phyloP scores from a whole-genome alignment of 78 protist species.

The Tieghemostelium lacteum region DNA sequence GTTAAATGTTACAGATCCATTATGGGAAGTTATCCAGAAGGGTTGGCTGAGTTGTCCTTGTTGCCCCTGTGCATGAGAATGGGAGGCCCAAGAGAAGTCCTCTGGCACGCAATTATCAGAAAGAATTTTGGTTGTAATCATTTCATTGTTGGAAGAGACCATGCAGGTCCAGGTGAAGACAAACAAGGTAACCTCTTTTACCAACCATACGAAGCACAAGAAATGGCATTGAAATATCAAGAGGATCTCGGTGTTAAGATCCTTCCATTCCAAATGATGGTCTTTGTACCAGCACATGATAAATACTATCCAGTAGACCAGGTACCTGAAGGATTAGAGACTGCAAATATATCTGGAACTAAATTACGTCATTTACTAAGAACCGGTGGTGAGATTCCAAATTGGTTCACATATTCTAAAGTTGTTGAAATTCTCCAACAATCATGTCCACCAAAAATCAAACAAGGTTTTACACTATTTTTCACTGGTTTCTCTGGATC shows the following conservation, averaged over 20 bases:
- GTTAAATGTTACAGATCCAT: slow-evolving; percentile 89
- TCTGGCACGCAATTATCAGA: slow-evolving; percentile 96
- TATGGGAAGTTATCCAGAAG: slow-evolving; percentile 78
- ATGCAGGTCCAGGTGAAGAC: slow-evolving; percentile 93
- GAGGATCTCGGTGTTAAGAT: slow-evolving; percentile 86
- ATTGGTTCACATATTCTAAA: slow-evolving; percentile 96
- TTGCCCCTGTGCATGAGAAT: slow-evolving; percentile 86
- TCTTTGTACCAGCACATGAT: slow-evolving; percentile 79
- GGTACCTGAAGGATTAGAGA: slow-evolving; percentile 89
- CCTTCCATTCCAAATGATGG: slow-evolving; percentile 93
- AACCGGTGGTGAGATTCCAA: slow-evolving; percentile 94
- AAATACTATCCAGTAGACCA: slow-evolving; percentile 82
- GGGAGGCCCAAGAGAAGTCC: slow-evolving; percentile 97
- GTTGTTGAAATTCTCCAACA: slow-evolving; percentile 91
- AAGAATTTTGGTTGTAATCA: slow-evolving; percentile 96
- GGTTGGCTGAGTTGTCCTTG: slow-evolving; percentile 44
- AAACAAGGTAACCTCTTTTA: slow-evolving; percentile 88
- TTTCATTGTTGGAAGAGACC: slow-evolving; percentile 97
- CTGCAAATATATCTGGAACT: slow-evolving; percentile 87
- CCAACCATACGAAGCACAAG: slow-evolving; percentile 94
- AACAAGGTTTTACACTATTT: slow-evolving; percentile 76
- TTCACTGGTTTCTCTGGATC: slow-evolving; percentile 81
- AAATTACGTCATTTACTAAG: slow-evolving; percentile 81
- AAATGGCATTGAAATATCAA: slow-evolving; percentile 79
- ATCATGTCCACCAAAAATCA: slow-evolving; percentile 72